A percentile compares a stretch with the other conserved stretches of the same genome.
These are phyloP conservation scores for Ophiocordyceps camponoti-rufipedis DNA, from an alignment of 2,329 filamentous ascomycete species.

Conservation along the genomic window DNA sequence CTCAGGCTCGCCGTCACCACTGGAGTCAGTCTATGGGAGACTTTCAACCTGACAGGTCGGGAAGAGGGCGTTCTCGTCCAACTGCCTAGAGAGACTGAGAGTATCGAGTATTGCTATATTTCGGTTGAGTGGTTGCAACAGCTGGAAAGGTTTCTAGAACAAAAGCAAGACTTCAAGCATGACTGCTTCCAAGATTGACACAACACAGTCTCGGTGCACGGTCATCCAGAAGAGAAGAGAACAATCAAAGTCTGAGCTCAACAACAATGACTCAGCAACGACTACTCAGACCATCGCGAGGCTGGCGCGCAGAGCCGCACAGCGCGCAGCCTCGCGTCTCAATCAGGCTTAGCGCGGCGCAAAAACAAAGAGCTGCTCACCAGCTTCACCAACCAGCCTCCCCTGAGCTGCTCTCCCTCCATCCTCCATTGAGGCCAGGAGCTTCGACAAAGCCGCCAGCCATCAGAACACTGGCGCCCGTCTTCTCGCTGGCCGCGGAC, in stretches of 20 bases:
- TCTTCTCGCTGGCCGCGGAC: constrained; percentile 5
- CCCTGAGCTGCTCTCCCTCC: constrained; percentile 6
- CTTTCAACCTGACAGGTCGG: too few relatives aligned
- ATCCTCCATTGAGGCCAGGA: neutral
- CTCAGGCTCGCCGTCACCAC: too few relatives aligned
- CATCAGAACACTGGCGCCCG: constrained; percentile 4
- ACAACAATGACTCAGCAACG: neutral
- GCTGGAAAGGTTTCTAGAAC: too few relatives aligned
- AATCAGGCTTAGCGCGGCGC: constrained; percentile 7
- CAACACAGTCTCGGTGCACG: neutral
- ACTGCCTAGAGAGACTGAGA: too few relatives aligned
- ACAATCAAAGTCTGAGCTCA: neutral
- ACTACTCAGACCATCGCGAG: neutral
- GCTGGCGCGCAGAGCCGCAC: neutral
- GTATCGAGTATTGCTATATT: too few relatives aligned
- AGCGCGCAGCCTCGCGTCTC: neutral
- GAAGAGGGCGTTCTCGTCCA: too few relatives aligned
- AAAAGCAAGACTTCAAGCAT: too few relatives aligned
- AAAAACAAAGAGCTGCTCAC: constrained; percentile 11
- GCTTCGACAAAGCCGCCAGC: constrained; percentile 1
- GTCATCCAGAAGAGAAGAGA: neutral
- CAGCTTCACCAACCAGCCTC: constrained; percentile 15
- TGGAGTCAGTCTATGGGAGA: too few relatives aligned
- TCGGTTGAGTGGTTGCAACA: too few relatives aligned
- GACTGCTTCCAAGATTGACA: too few relatives aligned